Evolutionary conservation across 805 yeast species (phyloP).

Genomic region (Ogataea angusta): DNA sequence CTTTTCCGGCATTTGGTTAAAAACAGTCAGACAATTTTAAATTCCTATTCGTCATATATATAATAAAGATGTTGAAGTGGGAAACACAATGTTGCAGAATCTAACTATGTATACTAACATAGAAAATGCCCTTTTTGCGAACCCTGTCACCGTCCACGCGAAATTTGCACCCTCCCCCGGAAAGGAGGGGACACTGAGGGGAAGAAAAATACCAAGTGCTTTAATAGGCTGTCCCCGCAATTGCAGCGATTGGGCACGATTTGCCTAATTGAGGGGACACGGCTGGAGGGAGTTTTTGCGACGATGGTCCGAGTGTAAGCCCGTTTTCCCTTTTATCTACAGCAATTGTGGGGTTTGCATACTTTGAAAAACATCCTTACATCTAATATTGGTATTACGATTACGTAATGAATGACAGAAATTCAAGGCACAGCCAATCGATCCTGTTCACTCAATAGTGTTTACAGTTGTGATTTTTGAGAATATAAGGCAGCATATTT

Average conservation of each 20-base stretch:
- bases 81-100: neutral
- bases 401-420: neutral
- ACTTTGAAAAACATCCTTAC: conserved; percentile 1
- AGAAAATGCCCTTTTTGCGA: neutral
- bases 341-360: conserved; percentile 1
- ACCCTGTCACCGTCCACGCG: conserved; percentile 5
- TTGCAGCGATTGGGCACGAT: conserved; percentile 1
- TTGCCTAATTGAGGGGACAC: conserved; percentile 3
- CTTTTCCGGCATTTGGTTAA: conserved; percentile 18
- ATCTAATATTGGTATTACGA: neutral
- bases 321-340: too few species aligned
- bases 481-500: conserved; percentile 8
- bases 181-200: conserved; percentile 13
- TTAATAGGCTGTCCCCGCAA: conserved; percentile 2
- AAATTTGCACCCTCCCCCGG: neutral
- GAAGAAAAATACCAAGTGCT: neutral
- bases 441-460: neutral
- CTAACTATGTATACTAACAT: neutral
- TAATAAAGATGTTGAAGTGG: neutral
- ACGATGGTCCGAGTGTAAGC: too few species aligned
- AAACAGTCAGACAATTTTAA: neutral
- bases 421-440: neutral
- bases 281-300: conserved; percentile 3
- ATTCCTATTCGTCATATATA: neutral
- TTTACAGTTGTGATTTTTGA: neutral